Percentiles rank a stretch among this genome's conserved stretches.
Evolutionary conservation across 805 yeast genomes (phyloP).

Genomic region (Cyberlindnera veronae): DNA sequence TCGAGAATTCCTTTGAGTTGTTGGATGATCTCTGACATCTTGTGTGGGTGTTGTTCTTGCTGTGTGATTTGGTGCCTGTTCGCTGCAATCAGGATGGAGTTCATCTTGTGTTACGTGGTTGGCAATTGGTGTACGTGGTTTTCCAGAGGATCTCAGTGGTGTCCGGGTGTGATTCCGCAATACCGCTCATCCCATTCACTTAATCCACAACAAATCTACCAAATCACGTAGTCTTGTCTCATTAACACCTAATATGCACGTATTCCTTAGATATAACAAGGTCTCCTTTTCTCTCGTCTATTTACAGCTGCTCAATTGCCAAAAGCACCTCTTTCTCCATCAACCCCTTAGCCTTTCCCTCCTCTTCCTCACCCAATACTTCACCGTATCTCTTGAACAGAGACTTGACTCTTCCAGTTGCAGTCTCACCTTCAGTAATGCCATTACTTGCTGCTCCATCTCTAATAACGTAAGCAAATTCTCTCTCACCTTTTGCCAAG

Average conservation of each 20-base stretch:
- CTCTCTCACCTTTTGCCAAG: constrained; percentile 45
- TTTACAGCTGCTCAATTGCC: constrained; percentile 16
- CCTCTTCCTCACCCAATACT: constrained; percentile 39
- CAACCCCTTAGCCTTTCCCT: constrained; percentile 22
- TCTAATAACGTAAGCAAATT: constrained; percentile 48
- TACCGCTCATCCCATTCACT: too few species aligned
- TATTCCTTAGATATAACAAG: too few species aligned
- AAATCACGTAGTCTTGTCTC: too few species aligned
- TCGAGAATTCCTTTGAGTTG: constrained; percentile 11
- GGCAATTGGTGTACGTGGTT: too few species aligned
- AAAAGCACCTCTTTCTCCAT: constrained; percentile 15
- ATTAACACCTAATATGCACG: too few species aligned
- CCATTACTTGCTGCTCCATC: constrained; percentile 43
- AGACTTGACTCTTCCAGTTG: constrained; percentile 38
- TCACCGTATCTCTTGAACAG: constrained; percentile 49
- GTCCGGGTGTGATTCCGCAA: too few species aligned
- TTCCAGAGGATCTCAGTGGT: too few species aligned
- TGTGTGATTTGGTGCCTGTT: too few species aligned
- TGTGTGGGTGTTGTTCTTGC: not conserved
- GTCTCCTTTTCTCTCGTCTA: too few species aligned
- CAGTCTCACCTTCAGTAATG: constrained; percentile 37
- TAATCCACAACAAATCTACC: too few species aligned
- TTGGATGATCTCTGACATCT: constrained; percentile 7
- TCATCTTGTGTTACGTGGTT: too few species aligned
- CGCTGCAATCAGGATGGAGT: too few species aligned